Evolutionary conservation across 345 rosid species (phyloP), one percentile per base, ranked within the genome.

Genomic region (Pelargonium nanum): DNA sequence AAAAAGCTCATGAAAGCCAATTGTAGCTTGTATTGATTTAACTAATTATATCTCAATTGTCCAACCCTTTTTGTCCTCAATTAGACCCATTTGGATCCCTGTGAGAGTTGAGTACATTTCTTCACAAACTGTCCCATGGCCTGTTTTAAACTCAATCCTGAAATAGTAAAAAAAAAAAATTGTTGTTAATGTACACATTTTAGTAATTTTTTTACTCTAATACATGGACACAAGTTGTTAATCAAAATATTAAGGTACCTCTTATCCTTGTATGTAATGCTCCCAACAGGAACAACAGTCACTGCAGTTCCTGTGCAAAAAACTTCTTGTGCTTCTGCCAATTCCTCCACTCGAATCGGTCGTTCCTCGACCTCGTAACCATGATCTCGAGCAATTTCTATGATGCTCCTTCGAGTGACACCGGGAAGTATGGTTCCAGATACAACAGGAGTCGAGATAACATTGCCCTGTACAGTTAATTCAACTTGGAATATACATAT

Each of bases 271-370:
- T 76, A 71, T 4, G 92, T 85, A 48, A 85, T 67, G 55, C 85
- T 80, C 40, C 85, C 88, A 13, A 85, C 92, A 10, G 88, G 52
- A 56, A 85, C 90, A 58, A 82, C 85, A 56, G 83, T 87, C 19
- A 71, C 81, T 1, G 93, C 96, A 12, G 93, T 84, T 69, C 96
- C 96, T 1, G 88, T 88, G 79, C 93, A 88, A 58, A 88, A 88
- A n/a, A 85, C 87, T 79, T 88, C 88, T 23, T 77, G 78, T 9
- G 88, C 90, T 8, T 74, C 77, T 24, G 72, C 62, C 63, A 85
- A 32, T 45, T 85, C 93, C 20, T 82, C 96, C 32, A 85, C 76
- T 0, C 74, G 68, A 66, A 88, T 73, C 15, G 24, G 34, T 22
- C 96, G 76, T 66, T 86, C 96, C 71, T 85, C 80, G 6, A 85